Conservation (phyloP, 768 basidiomycete species). For the Agaricus blazei region DNA sequence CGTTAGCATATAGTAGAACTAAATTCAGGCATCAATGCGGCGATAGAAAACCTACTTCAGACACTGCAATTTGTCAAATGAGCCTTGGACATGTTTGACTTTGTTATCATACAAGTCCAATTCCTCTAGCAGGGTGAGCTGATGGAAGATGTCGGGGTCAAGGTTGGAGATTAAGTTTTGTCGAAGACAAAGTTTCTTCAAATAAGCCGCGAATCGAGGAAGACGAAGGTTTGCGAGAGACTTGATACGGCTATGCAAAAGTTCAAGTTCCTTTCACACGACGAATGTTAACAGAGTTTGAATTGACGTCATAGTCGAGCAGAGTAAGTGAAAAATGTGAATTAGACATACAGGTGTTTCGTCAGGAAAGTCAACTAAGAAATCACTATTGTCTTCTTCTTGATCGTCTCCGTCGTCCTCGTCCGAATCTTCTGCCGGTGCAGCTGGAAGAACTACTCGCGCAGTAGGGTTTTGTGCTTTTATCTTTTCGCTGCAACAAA, state of each 20-base stretch:
- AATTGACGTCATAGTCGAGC: constrained; percentile 10
- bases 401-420: constrained; percentile 42
- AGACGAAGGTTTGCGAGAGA: constrained; percentile 66
- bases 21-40: neutral
- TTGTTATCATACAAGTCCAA: constrained; percentile 97
- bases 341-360: constrained; percentile 53
- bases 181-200: constrained; percentile 76
- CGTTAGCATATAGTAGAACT: neutral
- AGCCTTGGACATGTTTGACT: constrained; percentile 66
- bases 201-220: constrained; percentile 60
- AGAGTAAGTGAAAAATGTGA: neutral
- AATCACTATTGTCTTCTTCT: constrained; percentile 55
- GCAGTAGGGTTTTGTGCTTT: constrained; percentile 21
- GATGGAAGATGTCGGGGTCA: constrained; percentile 65
- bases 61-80: constrained; percentile 50
- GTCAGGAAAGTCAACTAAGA: constrained; percentile 75
- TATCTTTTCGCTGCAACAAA: neutral
- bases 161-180: constrained; percentile 79
- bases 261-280: constrained; percentile 69
- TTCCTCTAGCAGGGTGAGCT: constrained; percentile 72
- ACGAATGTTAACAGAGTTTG: neutral
- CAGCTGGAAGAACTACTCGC: constrained; percentile 43
- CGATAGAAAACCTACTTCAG: constrained; percentile 44
- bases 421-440: constrained; percentile 39
- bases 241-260: constrained; percentile 73